These are phyloP conservation scores for Sophora flavescens DNA, from an alignment of 306 rosid genomes.

Conservation along the genomic window DNA sequence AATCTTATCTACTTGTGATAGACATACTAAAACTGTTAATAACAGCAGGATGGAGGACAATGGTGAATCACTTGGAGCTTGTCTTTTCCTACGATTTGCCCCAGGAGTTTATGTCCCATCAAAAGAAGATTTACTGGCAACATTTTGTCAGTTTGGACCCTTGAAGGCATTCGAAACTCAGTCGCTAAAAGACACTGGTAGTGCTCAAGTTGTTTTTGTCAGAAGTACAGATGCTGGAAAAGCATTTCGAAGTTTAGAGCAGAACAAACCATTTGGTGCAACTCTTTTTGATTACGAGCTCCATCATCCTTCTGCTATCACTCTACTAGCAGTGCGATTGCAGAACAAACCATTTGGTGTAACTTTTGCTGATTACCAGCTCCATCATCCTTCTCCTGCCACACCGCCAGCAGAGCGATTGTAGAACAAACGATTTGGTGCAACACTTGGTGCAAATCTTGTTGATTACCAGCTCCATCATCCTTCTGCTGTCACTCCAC, in stretches of 20 bases:
- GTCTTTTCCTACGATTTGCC: conserved; percentile 71
- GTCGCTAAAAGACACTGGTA: conserved; percentile 51
- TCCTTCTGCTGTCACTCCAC: conserved; percentile 49
- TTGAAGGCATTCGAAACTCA: conserved; percentile 71
- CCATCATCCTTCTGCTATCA: conserved; percentile 52
- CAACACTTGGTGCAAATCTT: too few relatives aligned
- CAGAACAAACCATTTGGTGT: too few relatives aligned
- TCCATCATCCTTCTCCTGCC: conserved; percentile 56
- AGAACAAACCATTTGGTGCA: conserved; percentile 64
- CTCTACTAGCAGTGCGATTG: conserved; percentile 38
- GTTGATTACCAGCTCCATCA: conserved; percentile 61
- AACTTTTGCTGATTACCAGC: conserved; percentile 59
- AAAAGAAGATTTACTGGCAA: conserved; percentile 65
- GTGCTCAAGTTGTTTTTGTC: conserved; percentile 73
- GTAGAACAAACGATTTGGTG: conserved; percentile 64
- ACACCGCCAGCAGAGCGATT: not conserved
- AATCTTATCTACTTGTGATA: conserved; percentile 40
- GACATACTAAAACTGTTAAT: conserved; percentile 38
- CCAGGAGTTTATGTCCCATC: conserved; percentile 70
- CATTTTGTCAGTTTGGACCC: conserved; percentile 81
- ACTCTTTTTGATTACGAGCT: conserved; percentile 63
- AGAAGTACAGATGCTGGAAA: conserved; percentile 64
- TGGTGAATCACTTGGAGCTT: conserved; percentile 57
- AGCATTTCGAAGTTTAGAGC: conserved; percentile 67
- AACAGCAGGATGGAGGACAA: conserved; percentile 44